A percentile compares a stretch with the other conserved stretches of the same genome.
These are phyloP conservation scores for Saitozyma sp. DNA, from an alignment of 768 basidiomycete species.

Conservation along the genomic window DNA sequence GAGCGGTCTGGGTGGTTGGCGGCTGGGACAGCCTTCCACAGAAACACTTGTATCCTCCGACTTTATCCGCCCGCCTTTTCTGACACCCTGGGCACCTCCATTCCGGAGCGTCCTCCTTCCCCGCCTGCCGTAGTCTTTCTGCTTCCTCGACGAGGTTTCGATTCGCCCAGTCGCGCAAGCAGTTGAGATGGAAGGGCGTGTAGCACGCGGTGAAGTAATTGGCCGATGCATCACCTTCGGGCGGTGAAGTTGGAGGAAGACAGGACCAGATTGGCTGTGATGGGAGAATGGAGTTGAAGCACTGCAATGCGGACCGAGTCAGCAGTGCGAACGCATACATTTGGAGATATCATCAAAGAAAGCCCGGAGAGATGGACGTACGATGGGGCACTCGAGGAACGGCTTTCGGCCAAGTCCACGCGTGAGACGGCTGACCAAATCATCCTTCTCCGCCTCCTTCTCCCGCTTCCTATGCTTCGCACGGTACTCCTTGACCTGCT, in stretches of 20 bases:
- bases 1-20: conserved; percentile 29
- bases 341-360: background rate
- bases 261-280: conserved; percentile 86
- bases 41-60: conserved; percentile 61
- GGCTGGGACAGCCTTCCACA: conserved; percentile 33
- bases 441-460: conserved; percentile 41
- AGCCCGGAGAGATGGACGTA: conserved; percentile 16
- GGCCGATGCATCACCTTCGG: background rate
- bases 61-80: conserved; percentile 67
- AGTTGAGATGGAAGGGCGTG: conserved; percentile 86
- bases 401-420: conserved; percentile 37
- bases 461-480: conserved; percentile 9
- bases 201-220: conserved; percentile 60
- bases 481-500: conserved; percentile 2
- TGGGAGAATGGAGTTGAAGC: conserved; percentile 76
- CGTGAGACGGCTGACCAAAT: conserved; percentile 39
- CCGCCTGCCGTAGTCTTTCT: conserved; percentile 65
- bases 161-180: conserved; percentile 80
- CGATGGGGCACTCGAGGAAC: conserved; percentile 49
- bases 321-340: conserved; percentile 1
- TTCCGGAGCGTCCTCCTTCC: conserved; percentile 59
- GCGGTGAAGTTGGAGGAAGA: conserved; percentile 47
- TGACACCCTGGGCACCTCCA: conserved; percentile 97
- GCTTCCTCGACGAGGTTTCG: conserved; percentile 71
- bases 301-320: conserved; percentile 48